Base-by-base conservation (phyloP, 441 rosid species). In the Gossypium schwendimanii region DNA sequence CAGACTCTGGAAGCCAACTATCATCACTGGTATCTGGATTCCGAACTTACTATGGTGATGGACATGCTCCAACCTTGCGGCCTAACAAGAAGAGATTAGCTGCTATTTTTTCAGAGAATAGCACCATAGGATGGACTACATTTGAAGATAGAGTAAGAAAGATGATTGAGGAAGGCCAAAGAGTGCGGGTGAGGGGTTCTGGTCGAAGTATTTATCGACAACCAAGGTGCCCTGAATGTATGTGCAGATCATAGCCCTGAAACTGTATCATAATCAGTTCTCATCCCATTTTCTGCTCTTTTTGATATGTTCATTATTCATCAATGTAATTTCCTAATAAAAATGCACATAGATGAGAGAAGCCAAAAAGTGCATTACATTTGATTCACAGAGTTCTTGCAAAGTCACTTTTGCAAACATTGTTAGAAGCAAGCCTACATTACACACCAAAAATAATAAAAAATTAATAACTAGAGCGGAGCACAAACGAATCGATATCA, bases 41-140 rank as follows among this genome's bases (percentile, higher is more conserved):
- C 79, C 85, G 96, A 75, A 89, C 96, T 33, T 95, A 95, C 84
- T 90, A 88, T 1, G 96, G 98, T 0, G 81, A 74, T 12, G 89
- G 89, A 1, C 83, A 72, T 0, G 88, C 98, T 24, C 96, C 97
- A 23, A 88, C 84, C n/a, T 54, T 95, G 84, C 82, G 93, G 65
- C 99, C 99, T 54, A 88, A 90, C 89, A 95, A 95, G 90, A 91
- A 87, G 83, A 90, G 93, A 84, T 80, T 95, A 62, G 98, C 98
- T 0, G 86, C 96, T 14, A 87, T 91, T 78, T 86, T 95, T 81
- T 82, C 87, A 0, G 83, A 81, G 64, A 92, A 82, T 72, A 76
- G 79, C 76, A 79, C 89, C 58, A 81, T 89, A 63, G 82, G 64
- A 47, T 95, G 99, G 98, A 83, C 74, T n/a, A 67, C 2, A 23